These are phyloP conservation scores for Microcera coccophila DNA, from an alignment of 2,329 filamentous ascomycete genomes.

Conservation along the genomic window DNA sequence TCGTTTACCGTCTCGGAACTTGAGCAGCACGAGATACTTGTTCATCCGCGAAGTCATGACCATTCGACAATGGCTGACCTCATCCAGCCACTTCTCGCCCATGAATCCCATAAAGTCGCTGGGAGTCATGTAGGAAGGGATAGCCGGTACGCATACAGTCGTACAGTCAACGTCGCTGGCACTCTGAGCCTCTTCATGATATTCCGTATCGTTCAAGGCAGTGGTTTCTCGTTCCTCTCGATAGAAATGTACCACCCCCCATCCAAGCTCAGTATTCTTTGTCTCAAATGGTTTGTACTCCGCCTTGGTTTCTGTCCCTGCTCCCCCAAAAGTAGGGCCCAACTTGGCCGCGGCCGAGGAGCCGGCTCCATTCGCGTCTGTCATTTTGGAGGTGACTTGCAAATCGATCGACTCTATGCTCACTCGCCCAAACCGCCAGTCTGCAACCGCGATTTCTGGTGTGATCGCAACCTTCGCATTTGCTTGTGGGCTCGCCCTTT, in stretches of 20 bases:
- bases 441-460: slow-evolving; percentile 50
- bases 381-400: slow-evolving; percentile 28
- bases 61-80: slow-evolving; percentile 92
- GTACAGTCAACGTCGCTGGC: slow-evolving; percentile 63
- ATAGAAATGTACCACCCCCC: slow-evolving; percentile 93
- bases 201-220: slow-evolving; percentile 40
- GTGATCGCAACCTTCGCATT: slow-evolving; percentile 42
- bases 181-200: slow-evolving; percentile 26
- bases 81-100: slow-evolving; percentile 74
- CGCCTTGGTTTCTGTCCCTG: slow-evolving; percentile 78
- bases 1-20: slow-evolving; percentile 72
- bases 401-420: slow-evolving; percentile 79
- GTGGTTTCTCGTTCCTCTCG: slow-evolving; percentile 74
- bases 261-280: slow-evolving; percentile 73
- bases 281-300: slow-evolving; percentile 68
- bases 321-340: slow-evolving; percentile 52
- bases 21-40: slow-evolving; percentile 92
- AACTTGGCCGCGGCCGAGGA: slow-evolving; percentile 50
- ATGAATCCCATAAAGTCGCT: slow-evolving; percentile 89
- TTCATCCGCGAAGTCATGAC: slow-evolving; percentile 86
- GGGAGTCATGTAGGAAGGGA: slow-evolving; percentile 89
- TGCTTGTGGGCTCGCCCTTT: slow-evolving; percentile 40
- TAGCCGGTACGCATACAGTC: slow-evolving; percentile 87
- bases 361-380: slow-evolving; percentile 38
- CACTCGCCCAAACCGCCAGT: slow-evolving; percentile 81